These are phyloP conservation scores for Xylariaceae sp. DNA, from an alignment of 2,329 filamentous ascomycete genomes.

Conservation along the genomic window DNA sequence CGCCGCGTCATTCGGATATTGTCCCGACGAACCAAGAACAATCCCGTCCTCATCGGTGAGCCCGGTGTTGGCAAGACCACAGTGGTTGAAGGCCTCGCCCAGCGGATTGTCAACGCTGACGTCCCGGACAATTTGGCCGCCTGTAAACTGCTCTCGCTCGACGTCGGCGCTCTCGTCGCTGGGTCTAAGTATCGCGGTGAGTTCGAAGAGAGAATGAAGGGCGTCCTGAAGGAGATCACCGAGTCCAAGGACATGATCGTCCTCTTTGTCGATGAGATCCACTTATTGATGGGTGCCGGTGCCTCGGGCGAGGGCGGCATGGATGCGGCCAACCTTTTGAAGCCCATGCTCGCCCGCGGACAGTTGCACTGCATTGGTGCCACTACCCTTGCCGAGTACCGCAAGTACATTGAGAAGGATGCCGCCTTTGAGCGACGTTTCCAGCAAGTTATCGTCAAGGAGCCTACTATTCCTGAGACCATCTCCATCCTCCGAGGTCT, in stretches of 20 bases:
- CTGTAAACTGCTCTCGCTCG: constrained; percentile 88
- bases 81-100: constrained; percentile 90
- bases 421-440: constrained; percentile 96
- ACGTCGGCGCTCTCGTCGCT: constrained; percentile 89
- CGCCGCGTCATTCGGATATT: constrained; percentile 85
- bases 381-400: constrained; percentile 89
- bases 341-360: constrained; percentile 94
- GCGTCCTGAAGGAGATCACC: constrained; percentile 92
- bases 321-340: constrained; percentile 95
- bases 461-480: constrained; percentile 80
- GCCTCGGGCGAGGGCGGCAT: constrained; percentile 93
- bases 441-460: constrained; percentile 96
- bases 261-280: constrained; percentile 97
- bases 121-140: constrained; percentile 91
- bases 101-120: constrained; percentile 92
- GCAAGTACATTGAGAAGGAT: constrained; percentile 99
- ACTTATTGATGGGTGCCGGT: constrained; percentile 95
- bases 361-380: constrained; percentile 97
- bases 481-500: constrained; percentile 96
- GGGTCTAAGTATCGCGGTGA: constrained; percentile 98
- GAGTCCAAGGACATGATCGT: constrained; percentile 95
- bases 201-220: constrained; percentile 99
- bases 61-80: constrained; percentile 98
- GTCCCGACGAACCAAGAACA: constrained; percentile 94
- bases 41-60: constrained; percentile 94